These are phyloP conservation scores for Fomitiporia mediterranea DNA, from an alignment of 1,284 basidiomycete genomes.

Conservation along the genomic window DNA sequence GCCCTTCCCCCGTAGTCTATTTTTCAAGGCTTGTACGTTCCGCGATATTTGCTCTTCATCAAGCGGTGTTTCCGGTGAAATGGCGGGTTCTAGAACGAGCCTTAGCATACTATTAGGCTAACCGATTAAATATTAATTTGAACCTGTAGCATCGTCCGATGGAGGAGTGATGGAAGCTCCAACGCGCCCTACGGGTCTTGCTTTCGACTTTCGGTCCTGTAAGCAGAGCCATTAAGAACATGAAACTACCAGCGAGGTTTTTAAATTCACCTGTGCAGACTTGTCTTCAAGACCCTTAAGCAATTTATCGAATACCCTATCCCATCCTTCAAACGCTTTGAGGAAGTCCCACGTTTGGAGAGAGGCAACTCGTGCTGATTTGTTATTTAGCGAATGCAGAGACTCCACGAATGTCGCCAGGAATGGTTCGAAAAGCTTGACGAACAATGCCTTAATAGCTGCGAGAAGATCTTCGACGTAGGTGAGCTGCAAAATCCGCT, in stretches of 20 bases:
- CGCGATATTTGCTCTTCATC: slow-evolving; percentile 89
- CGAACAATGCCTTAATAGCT: slow-evolving; percentile 78
- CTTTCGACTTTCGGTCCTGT: slow-evolving; percentile 66
- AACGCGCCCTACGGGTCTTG: slow-evolving; percentile 41
- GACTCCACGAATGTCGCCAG: slow-evolving; percentile 78
- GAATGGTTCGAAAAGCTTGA: slow-evolving; percentile 82
- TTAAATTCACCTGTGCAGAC: slow-evolving; percentile 53
- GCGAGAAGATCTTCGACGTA: slow-evolving; percentile 88
- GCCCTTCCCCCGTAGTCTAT: slow-evolving; percentile 67
- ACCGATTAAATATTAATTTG: too few relatives aligned
- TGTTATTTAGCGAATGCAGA: slow-evolving; percentile 53
- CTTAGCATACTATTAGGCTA: not conserved
- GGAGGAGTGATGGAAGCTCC: slow-evolving; percentile 43
- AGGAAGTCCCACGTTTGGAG: slow-evolving; percentile 57
- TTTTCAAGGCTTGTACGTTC: slow-evolving; percentile 89
- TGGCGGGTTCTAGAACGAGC: slow-evolving; percentile 42
- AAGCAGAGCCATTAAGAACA: not conserved
- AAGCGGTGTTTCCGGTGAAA: slow-evolving; percentile 49
- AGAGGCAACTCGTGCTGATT: slow-evolving; percentile 32
- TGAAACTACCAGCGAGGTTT: not conserved
- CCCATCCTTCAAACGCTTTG: slow-evolving; percentile 77
- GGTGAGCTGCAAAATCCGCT: slow-evolving; percentile 91
- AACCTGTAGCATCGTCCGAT: slow-evolving; percentile 50
- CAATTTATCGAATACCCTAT: slow-evolving; percentile 73
- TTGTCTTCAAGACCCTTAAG: slow-evolving; percentile 73